Base-by-base conservation (phyloP, 768 basidiomycete species). In the Asterophora parasitica region DNA sequence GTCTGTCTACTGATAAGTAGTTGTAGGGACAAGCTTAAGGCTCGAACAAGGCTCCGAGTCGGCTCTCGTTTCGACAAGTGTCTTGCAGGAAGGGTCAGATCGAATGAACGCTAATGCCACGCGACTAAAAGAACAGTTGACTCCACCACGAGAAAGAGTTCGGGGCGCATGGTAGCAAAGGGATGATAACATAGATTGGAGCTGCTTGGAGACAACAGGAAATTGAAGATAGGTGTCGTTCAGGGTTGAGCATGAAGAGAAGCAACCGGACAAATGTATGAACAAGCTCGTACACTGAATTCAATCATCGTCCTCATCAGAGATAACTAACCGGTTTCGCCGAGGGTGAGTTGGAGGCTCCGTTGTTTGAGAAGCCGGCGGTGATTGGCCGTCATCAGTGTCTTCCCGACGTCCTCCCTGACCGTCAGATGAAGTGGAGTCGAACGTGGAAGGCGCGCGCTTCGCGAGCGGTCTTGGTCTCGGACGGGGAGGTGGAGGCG, bases 401-500 rank as follows among this genome's bases (percentile, higher is more conserved):
- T 34, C 16, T 27, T 41, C 31, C 30, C 8, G 35, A 30, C 7
- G 39, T 31, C 26, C 26, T 19, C 30, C 28, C 16, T 13, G 10
- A 27, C 8, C 15, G 20, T 15, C 19, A 20, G 45, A 40, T 2
- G 41, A 44, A 27, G 34, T 11, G 13, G 34, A 26, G 28, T 4
- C 12, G 16, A 32, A 19, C 23, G 23, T 42, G 31, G 47, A 33
- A 17, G 42, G 12, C 2, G 34, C 12, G 31, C 34, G 49, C 48
- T 52, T 53, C 6, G 31, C 41, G 31, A 58, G 49, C n/a, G 64
- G 58, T 49, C 68, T 71, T 40, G 72, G 74, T 41, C 68, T 67
- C 27, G 77, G 59, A 17, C 73, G 73, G 3, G 75, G 73, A 43
- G 59, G 74, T 34, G 61, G 67, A 10, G 70, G 65, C 44, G 64